Evolutionary conservation across 2,329 filamentous ascomycete species (phyloP), one percentile per base, ranked within the genome.

Genomic region (Trichoderma koningii): DNA sequence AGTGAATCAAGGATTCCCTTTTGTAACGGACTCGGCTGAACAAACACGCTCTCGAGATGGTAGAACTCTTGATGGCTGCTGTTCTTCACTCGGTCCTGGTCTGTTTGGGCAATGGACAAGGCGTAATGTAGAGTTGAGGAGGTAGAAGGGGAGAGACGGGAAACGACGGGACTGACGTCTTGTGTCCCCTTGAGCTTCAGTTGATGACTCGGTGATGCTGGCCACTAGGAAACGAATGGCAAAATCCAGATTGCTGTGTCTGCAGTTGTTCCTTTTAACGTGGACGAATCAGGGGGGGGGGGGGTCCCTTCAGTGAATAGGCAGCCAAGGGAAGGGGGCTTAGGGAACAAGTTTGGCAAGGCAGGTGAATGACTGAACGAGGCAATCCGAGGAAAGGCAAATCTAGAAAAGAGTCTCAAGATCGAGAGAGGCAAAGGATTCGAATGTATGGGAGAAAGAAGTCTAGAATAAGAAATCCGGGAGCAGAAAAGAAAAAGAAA

Each of bases 171-270:
- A 57, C 64, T 59, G 60, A 64, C 42, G 41, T 44, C 53, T 65
- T 66, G 64, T 59, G 64, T 64, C 41, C 52, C 60, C 64, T 66
- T 59, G 60, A n/a, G 60, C 26, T 28, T 28, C 52, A 63, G 41
- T 30, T 38, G 34, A 48, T 53, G 45, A 53, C 57, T 65, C 50
- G 63, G 48, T 30, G 30, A 47, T 30, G 41, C 38, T 50, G 14
- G 42, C 7, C 30, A 61, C 44, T 28, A 44, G 56, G 57, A 53
- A 30, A 47, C 21, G 21, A 28, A 21, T 12, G 23, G 38, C 48
- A 53, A 15, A 52, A 21, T 52, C 30, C 2, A 19, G 50, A 45
- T 38, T 21, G 23, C 17, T 28, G 42, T 15, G 42, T 23, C n/a
- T 47, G 19, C n/a, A 48, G 55, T 48, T 38, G 34, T 14, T 57